Evolutionary conservation across 495 filamentous ascomycete genomes (phyloP).

Genomic region (Physcia stellaris): DNA sequence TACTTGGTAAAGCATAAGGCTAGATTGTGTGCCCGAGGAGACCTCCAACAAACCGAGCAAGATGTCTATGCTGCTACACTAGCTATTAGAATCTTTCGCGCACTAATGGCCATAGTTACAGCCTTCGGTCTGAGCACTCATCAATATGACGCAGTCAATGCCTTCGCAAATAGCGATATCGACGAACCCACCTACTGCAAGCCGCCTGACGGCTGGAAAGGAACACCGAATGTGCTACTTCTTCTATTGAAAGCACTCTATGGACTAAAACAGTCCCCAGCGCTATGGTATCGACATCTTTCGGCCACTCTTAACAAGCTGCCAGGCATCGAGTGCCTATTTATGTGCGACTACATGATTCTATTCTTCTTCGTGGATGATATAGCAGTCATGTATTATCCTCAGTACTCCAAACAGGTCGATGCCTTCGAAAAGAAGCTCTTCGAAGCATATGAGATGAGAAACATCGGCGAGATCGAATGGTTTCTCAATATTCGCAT

Average conservation of each 20-base stretch:
- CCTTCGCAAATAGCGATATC: constrained; percentile 11
- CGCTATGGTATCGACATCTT: constrained; percentile 16
- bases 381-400: no score
- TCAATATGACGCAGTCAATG: constrained; percentile 18
- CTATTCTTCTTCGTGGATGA: no score
- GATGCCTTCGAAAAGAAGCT: constrained; percentile 2
- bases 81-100: constrained; percentile 14
- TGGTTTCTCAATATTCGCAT: no score
- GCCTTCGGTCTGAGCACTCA: constrained; percentile 17
- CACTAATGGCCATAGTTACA: constrained; percentile 14
- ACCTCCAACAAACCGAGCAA: no score
- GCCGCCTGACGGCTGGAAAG: neutral
- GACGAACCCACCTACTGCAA: neutral
- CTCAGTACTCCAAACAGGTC: neutral
- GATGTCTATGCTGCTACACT: constrained; percentile 1
- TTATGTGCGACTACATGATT: no score
- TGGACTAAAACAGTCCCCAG: constrained; percentile 14
- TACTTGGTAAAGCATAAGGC: constrained; percentile 19
- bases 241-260: constrained; percentile 13
- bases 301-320: constrained; percentile 6
- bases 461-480: no score
- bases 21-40: constrained; percentile 17
- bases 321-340: no score
- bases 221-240: neutral
- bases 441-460: no score